These are phyloP conservation scores for Ophiostoma tasmaniense DNA, from an alignment of 2,329 filamentous ascomycete genomes.

Conservation along the genomic window DNA sequence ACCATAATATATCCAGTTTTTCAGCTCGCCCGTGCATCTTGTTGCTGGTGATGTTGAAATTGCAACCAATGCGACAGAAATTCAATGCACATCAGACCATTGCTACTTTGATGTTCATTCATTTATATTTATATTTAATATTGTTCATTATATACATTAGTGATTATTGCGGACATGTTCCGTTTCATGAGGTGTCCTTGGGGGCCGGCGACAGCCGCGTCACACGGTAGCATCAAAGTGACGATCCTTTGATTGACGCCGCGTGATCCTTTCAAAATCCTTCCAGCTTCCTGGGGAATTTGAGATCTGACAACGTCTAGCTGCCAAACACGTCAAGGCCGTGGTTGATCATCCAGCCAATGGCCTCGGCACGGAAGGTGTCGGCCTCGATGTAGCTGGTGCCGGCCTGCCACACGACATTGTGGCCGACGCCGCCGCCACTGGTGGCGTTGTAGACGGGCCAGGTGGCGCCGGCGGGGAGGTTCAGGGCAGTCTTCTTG, in stretches of 20 bases:
- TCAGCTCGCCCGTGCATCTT: neutral
- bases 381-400: slow-evolving; percentile 13
- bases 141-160: neutral
- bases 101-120: too few species aligned
- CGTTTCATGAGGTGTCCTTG: neutral
- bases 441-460: slow-evolving; percentile 20
- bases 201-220: neutral
- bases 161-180: neutral
- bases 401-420: slow-evolving; percentile 16
- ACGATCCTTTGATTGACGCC: neutral
- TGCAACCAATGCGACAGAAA: neutral
- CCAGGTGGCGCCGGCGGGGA: slow-evolving; percentile 13
- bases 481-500: too few species aligned
- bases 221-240: neutral
- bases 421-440: slow-evolving; percentile 21
- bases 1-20: neutral
- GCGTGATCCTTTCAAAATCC: neutral
- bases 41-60: neutral
- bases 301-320: neutral
- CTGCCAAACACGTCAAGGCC: slow-evolving; percentile 15
- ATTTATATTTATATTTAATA: too few species aligned
- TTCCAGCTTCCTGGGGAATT: too few species aligned
- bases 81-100: too few species aligned
- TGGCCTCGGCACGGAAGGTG: slow-evolving; percentile 15
- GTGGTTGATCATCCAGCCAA: slow-evolving; percentile 17